Evolutionary conservation across 164 flowering plant species (phyloP), one percentile per base, ranked within the genome.

Genomic region (Vitis vinifera): DNA sequence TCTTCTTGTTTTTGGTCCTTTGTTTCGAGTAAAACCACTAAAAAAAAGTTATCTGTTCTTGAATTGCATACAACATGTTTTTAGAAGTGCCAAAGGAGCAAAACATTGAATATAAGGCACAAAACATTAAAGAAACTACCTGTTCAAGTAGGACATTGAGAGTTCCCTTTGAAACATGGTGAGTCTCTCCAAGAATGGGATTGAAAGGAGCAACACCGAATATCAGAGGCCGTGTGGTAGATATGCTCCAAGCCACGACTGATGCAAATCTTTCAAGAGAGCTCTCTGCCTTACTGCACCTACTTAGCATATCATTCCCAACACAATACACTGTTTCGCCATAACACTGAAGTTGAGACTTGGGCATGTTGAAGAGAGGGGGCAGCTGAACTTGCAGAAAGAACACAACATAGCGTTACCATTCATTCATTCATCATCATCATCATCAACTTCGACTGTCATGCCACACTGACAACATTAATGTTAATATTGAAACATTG

Each of bases 171-270:
- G 98, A 92, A 51, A 80, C 97, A 73, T 92, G 98, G 68, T 94
- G 98, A n/a, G 97, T 94, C 71, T 92, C 98, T 6, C 98, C 97
- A 17, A 94, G 90, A 74, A 88, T 68, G 56, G 98, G 97, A 71
- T 94, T 94, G 68, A 76, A 91, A 37, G 98, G 98, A 66, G 91
- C 88, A 3, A 83, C 63, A 0, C 97, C 98, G 37, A 94, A 94
- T 44, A 70, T 63, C 47, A 76, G 8, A 1, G 97, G 97, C 0
- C 98, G 88, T 1, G 66, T 2, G 0, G 87, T 85, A 1, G 98
- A 89, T 44, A 92, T 82, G 80, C 85, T 84, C 98, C 97, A 94
- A 0, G 86, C 91, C 0, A 94, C 89, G 0, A 92, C 95, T 0
- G 86, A 67, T 8, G 47, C 69, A 17, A 94, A 81, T 62, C 98